phyloP scores from a whole-genome alignment of 2,329 filamentous ascomycete genomes.

The Chrysosporium keratinophilum region DNA sequence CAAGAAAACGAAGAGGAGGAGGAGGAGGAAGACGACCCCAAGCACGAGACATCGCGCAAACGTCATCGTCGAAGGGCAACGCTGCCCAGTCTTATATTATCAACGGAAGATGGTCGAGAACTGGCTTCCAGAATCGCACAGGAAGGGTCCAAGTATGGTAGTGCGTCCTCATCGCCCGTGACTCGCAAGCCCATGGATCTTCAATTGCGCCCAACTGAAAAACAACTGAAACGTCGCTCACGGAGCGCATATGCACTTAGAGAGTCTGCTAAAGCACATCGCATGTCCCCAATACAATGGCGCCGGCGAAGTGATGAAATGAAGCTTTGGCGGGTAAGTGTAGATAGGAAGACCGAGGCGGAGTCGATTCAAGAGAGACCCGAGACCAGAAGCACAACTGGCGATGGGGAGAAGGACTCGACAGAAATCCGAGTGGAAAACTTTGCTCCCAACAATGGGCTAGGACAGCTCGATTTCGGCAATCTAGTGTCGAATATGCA shows the following conservation, averaged over 20 bases:
- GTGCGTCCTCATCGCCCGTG: neutral
- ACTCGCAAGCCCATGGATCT: constrained; percentile 15
- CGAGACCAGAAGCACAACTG: neutral
- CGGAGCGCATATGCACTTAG: constrained; percentile 36
- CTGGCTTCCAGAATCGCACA: constrained; percentile 16
- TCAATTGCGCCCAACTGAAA: constrained; percentile 17
- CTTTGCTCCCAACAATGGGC: neutral
- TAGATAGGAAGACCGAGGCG: constrained; percentile 22
- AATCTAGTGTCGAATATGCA: constrained; percentile 33
- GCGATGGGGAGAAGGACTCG: constrained; percentile 4
- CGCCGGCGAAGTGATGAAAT: constrained; percentile 34
- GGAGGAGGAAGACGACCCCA: neutral
- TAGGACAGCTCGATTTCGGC: constrained; percentile 27
- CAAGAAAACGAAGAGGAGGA: neutral
- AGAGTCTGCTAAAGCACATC: constrained; percentile 27
- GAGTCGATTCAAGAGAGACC: neutral
- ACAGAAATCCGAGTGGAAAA: constrained; percentile 6
- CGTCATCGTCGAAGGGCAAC: constrained; percentile 33
- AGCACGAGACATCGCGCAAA: constrained; percentile 1
- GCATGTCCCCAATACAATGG: constrained; percentile 35
- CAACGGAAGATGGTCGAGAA: constrained; percentile 30
- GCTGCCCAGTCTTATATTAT: constrained; percentile 36
- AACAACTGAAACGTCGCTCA: constrained; percentile 34
- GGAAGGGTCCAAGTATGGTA: constrained; percentile 13
- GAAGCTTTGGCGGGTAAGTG: constrained; percentile 29